Evolutionary conservation across 345 rosid genomes (phyloP), one percentile per base, ranked within the genome.

Genomic region (Gynandropsis gynandra): DNA sequence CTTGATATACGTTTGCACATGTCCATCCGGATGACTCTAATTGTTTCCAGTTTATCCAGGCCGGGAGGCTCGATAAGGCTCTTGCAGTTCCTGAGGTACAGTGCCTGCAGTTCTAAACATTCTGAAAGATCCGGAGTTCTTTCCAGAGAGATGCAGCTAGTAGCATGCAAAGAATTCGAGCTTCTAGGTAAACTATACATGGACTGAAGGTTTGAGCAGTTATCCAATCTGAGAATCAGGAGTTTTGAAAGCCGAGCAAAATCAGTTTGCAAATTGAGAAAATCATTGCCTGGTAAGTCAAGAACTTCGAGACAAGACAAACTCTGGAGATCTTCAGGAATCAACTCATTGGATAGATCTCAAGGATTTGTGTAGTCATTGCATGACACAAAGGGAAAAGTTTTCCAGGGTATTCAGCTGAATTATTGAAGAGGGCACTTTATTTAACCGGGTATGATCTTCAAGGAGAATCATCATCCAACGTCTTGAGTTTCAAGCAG

Each of bases 121-220:
- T 61, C 16, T 17, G 16, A 18, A 24, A 61, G 46, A 2, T 61
- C 59, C 4, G 53, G 59, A 44, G 66, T 56, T 45, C 43, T 45
- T 45, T 56, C 52, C 52, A 56, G 24, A 34, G 10, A 21, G 51
- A 1, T 6, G 10, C 61, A 56, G 36, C 35, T 56, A 4, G 20
- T 45, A 1, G 61, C 66, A 47, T 18, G 11, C 0, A 62, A 52
- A 0, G 59, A 53, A 2, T 24, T 24, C 54, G 45, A 29, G 0
- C 0, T 62, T 47, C 39, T 38, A 2, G 59, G 66, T 8, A 62
- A 37, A 62, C 59, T 53, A 14, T 7, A 3, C 27, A 62, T 62
- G 59, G 59, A 44, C 13, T 5, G 34, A 45, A 62, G 66, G 16
- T 29, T 7, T 52, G 17, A 62, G 66, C 66, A 62, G 44, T n/a